These are phyloP conservation scores for Periconia macrospinosa DNA, from an alignment of 2,329 filamentous ascomycete species.

Conservation along the genomic window DNA sequence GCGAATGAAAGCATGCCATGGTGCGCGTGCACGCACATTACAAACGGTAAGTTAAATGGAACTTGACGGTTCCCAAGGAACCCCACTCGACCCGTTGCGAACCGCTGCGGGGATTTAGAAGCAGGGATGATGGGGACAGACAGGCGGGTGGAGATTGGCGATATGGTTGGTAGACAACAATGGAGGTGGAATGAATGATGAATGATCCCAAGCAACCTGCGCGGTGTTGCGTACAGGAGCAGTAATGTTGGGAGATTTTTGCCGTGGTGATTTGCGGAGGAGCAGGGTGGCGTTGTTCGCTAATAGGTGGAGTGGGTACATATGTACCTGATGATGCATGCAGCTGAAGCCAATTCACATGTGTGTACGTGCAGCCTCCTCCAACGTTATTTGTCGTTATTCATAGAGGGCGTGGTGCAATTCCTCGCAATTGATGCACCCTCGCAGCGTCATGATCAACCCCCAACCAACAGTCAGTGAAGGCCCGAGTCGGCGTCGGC, in stretches of 20 bases:
- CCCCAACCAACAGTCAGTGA: no score
- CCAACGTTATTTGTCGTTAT: background rate
- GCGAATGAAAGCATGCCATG: background rate
- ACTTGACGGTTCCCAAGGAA: background rate
- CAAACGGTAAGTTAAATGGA: background rate
- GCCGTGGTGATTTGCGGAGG: constrained; percentile 6
- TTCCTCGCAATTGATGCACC: background rate
- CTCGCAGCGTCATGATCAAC: background rate
- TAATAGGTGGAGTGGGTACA: constrained; percentile 6
- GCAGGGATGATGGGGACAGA: background rate
- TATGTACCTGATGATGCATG: background rate
- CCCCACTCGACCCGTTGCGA: background rate
- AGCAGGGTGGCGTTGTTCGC: constrained; percentile 9
- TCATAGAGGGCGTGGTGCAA: background rate
- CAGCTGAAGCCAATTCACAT: background rate
- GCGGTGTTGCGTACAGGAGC: no score
- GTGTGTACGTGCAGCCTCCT: no score
- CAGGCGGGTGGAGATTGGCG: background rate
- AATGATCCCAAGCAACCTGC: no score
- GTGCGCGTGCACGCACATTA: background rate
- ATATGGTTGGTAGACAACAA: background rate
- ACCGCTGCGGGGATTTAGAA: background rate
- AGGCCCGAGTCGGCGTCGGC: no score
- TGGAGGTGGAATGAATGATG: background rate
- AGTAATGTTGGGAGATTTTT: no score